phyloP scores from a whole-genome alignment of 176 grass and related monocot genomes.

The Oryza nivara region DNA sequence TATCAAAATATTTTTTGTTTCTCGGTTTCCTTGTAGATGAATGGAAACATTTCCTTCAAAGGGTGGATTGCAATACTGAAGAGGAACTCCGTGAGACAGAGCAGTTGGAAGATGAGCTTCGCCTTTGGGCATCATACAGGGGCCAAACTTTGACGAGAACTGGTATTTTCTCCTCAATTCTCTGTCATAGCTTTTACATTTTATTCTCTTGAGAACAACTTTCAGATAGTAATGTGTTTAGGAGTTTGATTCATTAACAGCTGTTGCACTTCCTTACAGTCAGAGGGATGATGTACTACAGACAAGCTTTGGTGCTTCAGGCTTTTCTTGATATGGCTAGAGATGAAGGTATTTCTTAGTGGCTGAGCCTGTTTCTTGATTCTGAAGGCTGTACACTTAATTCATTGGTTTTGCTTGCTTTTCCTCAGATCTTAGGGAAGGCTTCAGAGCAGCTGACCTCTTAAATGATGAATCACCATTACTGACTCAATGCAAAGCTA shows the following conservation, averaged over 20 bases:
- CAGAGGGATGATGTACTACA: slow-evolving; percentile 98
- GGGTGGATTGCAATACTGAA: slow-evolving; percentile 65
- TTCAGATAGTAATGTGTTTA: not conserved
- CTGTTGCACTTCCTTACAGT: slow-evolving; percentile 56
- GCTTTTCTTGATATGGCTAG: slow-evolving; percentile 94
- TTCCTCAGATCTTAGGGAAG: slow-evolving; percentile 84
- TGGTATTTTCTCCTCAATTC: slow-evolving; percentile 46
- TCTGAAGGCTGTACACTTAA: not conserved
- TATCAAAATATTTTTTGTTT: slow-evolving; percentile 12
- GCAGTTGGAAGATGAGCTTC: slow-evolving; percentile 73
- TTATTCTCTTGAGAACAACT: not conserved
- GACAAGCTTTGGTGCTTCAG: slow-evolving; percentile 95
- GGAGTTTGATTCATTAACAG: slow-evolving; percentile 26
- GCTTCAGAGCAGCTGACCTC: slow-evolving; percentile 76
- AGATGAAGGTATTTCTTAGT: slow-evolving; percentile 67
- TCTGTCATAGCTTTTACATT: slow-evolving; percentile 16
- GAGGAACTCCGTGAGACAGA: slow-evolving; percentile 69
- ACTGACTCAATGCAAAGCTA: slow-evolving; percentile 83
- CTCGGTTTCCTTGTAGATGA: slow-evolving; percentile 66
- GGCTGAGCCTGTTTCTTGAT: slow-evolving; percentile 23
- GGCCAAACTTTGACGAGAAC: slow-evolving; percentile 98
- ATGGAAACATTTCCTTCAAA: slow-evolving; percentile 92
- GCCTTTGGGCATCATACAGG: slow-evolving; percentile 94
- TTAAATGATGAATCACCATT: slow-evolving; percentile 73
- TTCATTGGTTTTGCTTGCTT: slow-evolving; percentile 38